These are phyloP conservation scores for Schizonepeta tenuifolia DNA, from an alignment of 257 asterid species.

Conservation along the genomic window DNA sequence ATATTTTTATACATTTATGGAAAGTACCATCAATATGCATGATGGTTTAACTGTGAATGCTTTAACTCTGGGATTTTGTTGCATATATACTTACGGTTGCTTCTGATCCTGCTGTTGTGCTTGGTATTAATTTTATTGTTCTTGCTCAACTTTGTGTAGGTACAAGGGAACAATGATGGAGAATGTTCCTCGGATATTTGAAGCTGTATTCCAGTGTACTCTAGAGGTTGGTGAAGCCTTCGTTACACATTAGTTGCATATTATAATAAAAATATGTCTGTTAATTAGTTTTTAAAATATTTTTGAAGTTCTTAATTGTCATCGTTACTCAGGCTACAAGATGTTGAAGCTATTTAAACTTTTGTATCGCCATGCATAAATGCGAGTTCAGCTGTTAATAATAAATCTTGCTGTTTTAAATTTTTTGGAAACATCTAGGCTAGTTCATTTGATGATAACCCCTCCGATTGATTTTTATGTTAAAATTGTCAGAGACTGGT, in stretches of 20 bases:
- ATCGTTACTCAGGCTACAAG: neutral
- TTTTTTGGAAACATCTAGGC: slow-evolving; percentile 6
- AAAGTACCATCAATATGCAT: slow-evolving; percentile 16
- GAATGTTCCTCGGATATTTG: slow-evolving; percentile 88
- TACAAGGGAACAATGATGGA: slow-evolving; percentile 83
- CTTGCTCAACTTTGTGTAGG: slow-evolving; percentile 44
- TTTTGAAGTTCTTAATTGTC: neutral
- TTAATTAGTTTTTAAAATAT: neutral
- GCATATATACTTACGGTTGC: slow-evolving; percentile 4
- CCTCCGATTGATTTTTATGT: slow-evolving; percentile 12
- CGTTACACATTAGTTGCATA: neutral
- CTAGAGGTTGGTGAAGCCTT: slow-evolving; percentile 65
- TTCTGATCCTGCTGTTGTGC: slow-evolving; percentile 20
- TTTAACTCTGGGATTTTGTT: neutral
- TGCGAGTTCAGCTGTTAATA: slow-evolving; percentile 5
- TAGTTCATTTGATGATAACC: slow-evolving; percentile 8
- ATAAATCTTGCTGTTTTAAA: neutral
- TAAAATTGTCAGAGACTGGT: slow-evolving; percentile 1
- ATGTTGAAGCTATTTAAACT: slow-evolving; percentile 10
- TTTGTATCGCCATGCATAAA: neutral
- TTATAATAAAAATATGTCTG: neutral
- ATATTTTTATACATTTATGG: slow-evolving; percentile 10
- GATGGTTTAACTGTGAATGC: slow-evolving; percentile 5
- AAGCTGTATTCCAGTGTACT: slow-evolving; percentile 92
- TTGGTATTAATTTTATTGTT: slow-evolving; percentile 12